These are phyloP conservation scores for Hordeum pubiflorum DNA, from an alignment of 202 grass and related monocot species.

Conservation along the genomic window DNA sequence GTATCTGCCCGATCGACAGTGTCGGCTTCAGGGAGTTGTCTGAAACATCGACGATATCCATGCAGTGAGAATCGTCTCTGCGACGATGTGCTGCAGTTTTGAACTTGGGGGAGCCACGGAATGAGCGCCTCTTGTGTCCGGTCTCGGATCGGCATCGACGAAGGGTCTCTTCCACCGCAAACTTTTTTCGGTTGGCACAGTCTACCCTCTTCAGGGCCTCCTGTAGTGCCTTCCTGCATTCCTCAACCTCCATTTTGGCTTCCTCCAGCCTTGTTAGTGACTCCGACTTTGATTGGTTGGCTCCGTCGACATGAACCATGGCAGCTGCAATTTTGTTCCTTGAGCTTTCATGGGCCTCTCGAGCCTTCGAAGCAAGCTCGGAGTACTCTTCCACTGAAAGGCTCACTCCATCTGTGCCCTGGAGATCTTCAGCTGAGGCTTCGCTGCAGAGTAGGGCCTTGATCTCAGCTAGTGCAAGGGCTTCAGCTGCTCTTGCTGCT, in stretches of 20 bases:
- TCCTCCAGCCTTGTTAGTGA: slow-evolving; percentile 55
- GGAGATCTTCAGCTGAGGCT: slow-evolving; percentile 23
- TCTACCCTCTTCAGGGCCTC: slow-evolving; percentile 52
- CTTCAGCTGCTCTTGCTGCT: slow-evolving; percentile 59
- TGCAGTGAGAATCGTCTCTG: slow-evolving; percentile 32
- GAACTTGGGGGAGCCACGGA: slow-evolving; percentile 40
- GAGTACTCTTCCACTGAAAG: slow-evolving; percentile 57
- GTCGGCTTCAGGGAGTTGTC: slow-evolving; percentile 36
- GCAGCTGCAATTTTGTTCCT: slow-evolving; percentile 48
- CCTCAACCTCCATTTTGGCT: slow-evolving; percentile 38
- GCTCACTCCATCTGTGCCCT: slow-evolving; percentile 16
- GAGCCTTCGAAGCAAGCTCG: slow-evolving; percentile 43
- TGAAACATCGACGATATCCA: slow-evolving; percentile 19
- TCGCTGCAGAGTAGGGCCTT: slow-evolving; percentile 49
- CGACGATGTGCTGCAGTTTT: slow-evolving; percentile 30
- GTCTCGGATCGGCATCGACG: slow-evolving; percentile 18
- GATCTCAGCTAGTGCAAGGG: slow-evolving; percentile 60
- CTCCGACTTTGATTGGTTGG: slow-evolving; percentile 30
- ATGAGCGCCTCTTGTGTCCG: slow-evolving; percentile 19
- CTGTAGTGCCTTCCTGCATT: slow-evolving; percentile 52
- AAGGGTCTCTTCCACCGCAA: slow-evolving; percentile 49
- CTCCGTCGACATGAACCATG: slow-evolving; percentile 38
- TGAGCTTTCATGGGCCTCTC: slow-evolving; percentile 44
- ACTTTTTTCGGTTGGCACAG: slow-evolving; percentile 41
- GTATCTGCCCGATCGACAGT: slow-evolving; percentile 81